phyloP scores from a whole-genome alignment of 2,329 filamentous ascomycete species.

The Eutypa lata region DNA sequence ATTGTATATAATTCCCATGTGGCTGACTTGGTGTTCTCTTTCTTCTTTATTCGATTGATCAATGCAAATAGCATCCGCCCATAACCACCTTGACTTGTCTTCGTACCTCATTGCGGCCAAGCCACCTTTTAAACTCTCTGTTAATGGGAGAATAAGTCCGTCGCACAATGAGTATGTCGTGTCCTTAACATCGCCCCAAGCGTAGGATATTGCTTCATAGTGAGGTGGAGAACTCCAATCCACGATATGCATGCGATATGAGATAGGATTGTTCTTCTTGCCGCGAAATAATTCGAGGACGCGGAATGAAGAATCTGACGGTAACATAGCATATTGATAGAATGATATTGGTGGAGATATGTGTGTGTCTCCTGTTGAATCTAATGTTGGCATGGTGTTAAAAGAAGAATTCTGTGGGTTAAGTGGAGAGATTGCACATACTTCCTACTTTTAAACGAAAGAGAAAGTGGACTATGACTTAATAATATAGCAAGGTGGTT shows the following conservation, averaged over 20 bases:
- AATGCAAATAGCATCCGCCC: neutral
- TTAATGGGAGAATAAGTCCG: neutral
- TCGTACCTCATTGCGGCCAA: neutral
- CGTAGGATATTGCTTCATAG: neutral
- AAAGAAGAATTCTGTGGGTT: too few species aligned
- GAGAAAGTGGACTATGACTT: too few species aligned
- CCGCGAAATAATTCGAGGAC: neutral
- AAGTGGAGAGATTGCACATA: too few species aligned
- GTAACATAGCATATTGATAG: neutral
- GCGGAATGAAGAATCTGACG: neutral
- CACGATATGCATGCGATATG: neutral
- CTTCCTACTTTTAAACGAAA: too few species aligned
- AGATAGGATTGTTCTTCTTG: neutral
- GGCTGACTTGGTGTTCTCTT: neutral
- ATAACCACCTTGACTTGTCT: neutral
- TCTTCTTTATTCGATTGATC: neutral
- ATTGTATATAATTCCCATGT: neutral
- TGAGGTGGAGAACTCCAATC: neutral
- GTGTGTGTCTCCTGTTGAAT: neutral
- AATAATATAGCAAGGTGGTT: too few species aligned
- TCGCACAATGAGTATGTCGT: neutral
- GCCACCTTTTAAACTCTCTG: neutral
- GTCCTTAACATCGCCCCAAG: neutral
- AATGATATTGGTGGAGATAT: neutral
- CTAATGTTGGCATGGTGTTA: too few species aligned